Percentiles rank a stretch among this genome's conserved stretches.
Conservation (phyloP, 768 basidiomycete species). For the Mycena kentingensis region DNA sequence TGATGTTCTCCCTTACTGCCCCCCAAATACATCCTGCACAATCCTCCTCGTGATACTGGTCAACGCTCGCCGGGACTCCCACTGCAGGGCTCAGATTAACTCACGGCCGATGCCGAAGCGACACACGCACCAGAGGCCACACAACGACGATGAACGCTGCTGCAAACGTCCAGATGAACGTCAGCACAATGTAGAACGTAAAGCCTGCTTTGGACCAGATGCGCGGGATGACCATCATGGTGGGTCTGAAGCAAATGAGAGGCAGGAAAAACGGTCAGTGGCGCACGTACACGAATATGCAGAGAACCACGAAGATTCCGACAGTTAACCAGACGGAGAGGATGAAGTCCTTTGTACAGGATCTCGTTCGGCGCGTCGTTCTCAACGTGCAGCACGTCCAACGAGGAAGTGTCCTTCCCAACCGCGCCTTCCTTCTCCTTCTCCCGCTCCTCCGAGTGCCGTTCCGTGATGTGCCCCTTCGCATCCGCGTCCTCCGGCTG, state of each 20-base stretch:
- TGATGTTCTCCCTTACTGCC: too few species aligned
- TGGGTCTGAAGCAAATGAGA: not conserved
- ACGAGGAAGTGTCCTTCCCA: not conserved
- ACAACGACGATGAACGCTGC: constrained; percentile 13
- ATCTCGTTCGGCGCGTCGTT: constrained; percentile 5
- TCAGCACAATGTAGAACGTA: constrained; percentile 11
- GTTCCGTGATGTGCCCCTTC: not conserved
- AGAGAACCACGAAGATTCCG: constrained; percentile 7
- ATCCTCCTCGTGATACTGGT: too few species aligned
- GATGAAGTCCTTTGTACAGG: constrained; percentile 16
- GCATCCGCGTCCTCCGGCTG: constrained; percentile 9
- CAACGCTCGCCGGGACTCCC: too few species aligned
- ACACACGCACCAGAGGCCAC: constrained; percentile 15
- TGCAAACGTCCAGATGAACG: constrained; percentile 15
- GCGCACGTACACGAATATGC: constrained; percentile 1
- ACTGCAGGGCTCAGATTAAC: too few species aligned
- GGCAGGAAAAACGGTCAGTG: not conserved
- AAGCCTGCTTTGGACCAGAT: constrained; percentile 21
- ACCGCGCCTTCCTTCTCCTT: not conserved
- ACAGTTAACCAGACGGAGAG: constrained; percentile 13
- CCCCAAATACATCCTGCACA: too few species aligned
- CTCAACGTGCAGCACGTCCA: not conserved
- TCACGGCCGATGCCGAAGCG: too few species aligned
- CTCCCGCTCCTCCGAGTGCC: not conserved
- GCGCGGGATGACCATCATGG: constrained; percentile 11